Evolutionary conservation across 176 grass and related monocot genomes (phyloP).

Genomic region (Aegilops sharonensis): DNA sequence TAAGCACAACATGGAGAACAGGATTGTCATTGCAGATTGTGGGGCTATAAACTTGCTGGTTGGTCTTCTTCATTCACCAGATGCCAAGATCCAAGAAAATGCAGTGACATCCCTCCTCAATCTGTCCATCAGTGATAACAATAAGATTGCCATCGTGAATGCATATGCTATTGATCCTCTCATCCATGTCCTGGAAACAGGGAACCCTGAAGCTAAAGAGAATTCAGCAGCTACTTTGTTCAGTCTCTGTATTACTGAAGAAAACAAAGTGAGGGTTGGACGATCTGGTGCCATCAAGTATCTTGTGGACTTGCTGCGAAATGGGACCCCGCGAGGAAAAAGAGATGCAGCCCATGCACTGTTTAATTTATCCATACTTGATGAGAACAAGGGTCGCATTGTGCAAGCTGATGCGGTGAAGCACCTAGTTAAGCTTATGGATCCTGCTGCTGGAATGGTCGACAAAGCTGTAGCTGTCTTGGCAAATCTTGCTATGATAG

Average conservation of each 20-base stretch:
- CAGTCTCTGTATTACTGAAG: slow-evolving; percentile 78
- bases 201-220: slow-evolving; percentile 78
- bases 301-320: slow-evolving; percentile 62
- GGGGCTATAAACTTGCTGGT: slow-evolving; percentile 69
- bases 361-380: slow-evolving; percentile 80
- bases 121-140: slow-evolving; percentile 73
- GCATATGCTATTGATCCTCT: slow-evolving; percentile 62
- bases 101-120: slow-evolving; percentile 75
- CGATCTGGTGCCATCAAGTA: slow-evolving; percentile 69
- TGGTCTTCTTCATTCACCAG: slow-evolving; percentile 62
- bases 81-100: slow-evolving; percentile 64
- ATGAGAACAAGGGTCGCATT: slow-evolving; percentile 77
- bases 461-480: slow-evolving; percentile 79
- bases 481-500: slow-evolving; percentile 66
- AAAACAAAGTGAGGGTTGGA: slow-evolving; percentile 74
- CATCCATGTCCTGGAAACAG: slow-evolving; percentile 64
- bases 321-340: slow-evolving; percentile 70
- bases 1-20: slow-evolving; percentile 71
- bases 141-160: slow-evolving; percentile 68
- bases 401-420: slow-evolving; percentile 67
- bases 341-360: slow-evolving; percentile 81
- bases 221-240: slow-evolving; percentile 84
- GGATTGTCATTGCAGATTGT: slow-evolving; percentile 57
- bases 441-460: slow-evolving; percentile 87
- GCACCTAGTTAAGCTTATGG: slow-evolving; percentile 86